Evolutionary conservation across 306 rosid species (phyloP), one percentile per base, ranked within the genome.

Genomic region (Ormosia emarginata): DNA sequence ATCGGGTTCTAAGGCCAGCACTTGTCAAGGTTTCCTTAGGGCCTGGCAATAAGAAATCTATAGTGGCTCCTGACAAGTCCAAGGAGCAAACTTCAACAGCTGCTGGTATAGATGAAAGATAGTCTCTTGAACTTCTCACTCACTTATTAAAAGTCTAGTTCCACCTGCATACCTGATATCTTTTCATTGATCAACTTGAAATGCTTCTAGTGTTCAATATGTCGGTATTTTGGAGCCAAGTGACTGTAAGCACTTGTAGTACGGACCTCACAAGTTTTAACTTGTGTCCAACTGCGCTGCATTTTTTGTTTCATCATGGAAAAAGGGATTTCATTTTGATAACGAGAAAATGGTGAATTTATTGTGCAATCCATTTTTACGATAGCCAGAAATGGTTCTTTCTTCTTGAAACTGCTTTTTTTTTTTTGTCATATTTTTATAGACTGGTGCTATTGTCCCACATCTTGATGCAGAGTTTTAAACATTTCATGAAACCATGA

Each of bases 1-100:
- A 87, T 24, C 88, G 86, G 67, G 90, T 95, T 86, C 73, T 95
- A 47, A 92, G 99, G 90, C 97, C 98, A 71, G 97, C 98, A 18
- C 85, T 30, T 79, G 98, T 95, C 67, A 93, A 90, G 82, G 99
- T 95, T 71, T 93, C 99, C 17, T 71, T 73, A 17, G 98, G 98
- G 10, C 94, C 94, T 5, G 91, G 94, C 71, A 86, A 78, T 49
- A 88, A 84, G 82, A 86, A 88, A 64, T 74, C 83, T 67, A 73
- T 84, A 0, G 77, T 46, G 29, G 71, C 89, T 40, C 13, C 87
- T 50, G 85, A 81, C 69, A 78, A 75, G 34, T 81, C 92, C 62
- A 15, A 75, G 15, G 91, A 79, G 77, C 88, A 80, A 37, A 83
- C 93, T n/a, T 88, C 97, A 78, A 62, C 97, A 70, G 80, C 90